Evolutionary conservation across 1,284 basidiomycete species (phyloP).

Genomic region (Fistulinella cinereoalba): DNA sequence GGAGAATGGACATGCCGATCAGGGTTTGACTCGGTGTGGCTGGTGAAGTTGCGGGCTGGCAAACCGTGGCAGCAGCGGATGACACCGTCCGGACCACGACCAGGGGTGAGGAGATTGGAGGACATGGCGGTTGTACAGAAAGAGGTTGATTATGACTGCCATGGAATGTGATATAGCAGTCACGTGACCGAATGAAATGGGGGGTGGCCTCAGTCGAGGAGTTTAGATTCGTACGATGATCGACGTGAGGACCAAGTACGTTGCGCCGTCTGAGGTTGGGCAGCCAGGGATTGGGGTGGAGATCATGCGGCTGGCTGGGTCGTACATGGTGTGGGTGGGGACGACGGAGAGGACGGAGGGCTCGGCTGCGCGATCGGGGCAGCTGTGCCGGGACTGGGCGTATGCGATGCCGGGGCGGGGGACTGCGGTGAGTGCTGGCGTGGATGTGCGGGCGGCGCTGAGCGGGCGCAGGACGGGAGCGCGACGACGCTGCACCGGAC

Average conservation of each 20-base stretch:
- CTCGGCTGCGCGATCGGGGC: slow-evolving; percentile 50
- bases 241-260: slow-evolving; percentile 42
- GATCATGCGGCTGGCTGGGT: slow-evolving; percentile 64
- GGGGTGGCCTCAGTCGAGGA: too few species aligned
- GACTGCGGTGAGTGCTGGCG: slow-evolving; percentile 21
- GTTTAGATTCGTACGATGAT: slow-evolving; percentile 23
- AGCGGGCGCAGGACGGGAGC: slow-evolving; percentile 34
- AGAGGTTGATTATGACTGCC: too few species aligned
- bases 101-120: slow-evolving; percentile 7
- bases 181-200: slow-evolving; percentile 13
- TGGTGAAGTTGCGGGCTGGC: slow-evolving; percentile 24
- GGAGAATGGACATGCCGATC: slow-evolving; percentile 28
- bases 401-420: slow-evolving; percentile 68
- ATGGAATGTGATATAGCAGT: too few species aligned
- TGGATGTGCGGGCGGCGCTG: neutral
- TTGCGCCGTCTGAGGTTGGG: slow-evolving; percentile 44
- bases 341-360: slow-evolving; percentile 46
- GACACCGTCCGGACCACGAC: slow-evolving; percentile 25
- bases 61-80: slow-evolving; percentile 33
- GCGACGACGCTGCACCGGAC: slow-evolving; percentile 69
- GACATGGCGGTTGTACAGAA: slow-evolving; percentile 15
- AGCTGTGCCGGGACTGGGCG: slow-evolving; percentile 75
- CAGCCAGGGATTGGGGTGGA: slow-evolving; percentile 66
- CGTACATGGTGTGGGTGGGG: slow-evolving; percentile 84
- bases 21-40: slow-evolving; percentile 29